Conservation (phyloP, 164 flowering plant species). For the Macadamia integrifolia region DNA sequence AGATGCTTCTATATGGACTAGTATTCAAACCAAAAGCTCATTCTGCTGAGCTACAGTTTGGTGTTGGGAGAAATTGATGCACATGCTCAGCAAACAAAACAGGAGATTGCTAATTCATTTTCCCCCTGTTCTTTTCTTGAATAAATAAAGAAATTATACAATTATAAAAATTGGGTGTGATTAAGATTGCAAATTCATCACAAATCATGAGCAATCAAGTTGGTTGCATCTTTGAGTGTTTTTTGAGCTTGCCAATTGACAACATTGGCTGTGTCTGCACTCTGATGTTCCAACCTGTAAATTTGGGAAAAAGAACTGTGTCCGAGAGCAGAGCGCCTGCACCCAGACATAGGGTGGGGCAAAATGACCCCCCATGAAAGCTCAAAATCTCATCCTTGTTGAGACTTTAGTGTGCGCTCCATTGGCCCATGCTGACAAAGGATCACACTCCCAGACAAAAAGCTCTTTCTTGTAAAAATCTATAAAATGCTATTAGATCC, state of each 20-base stretch:
- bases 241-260: constrained; percentile 80
- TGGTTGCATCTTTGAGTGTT: constrained; percentile 39
- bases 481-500: too few relatives aligned
- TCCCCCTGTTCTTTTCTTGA: neutral
- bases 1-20: too few relatives aligned
- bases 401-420: too few relatives aligned
- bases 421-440: too few relatives aligned
- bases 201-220: constrained; percentile 19
- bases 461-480: too few relatives aligned
- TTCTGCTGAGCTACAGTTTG: neutral
- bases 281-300: constrained; percentile 79
- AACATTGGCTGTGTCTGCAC: constrained; percentile 51
- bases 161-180: constrained; percentile 25
- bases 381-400: too few relatives aligned
- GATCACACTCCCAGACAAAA: too few relatives aligned
- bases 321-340: too few relatives aligned
- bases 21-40: too few relatives aligned
- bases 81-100: neutral
- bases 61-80: neutral
- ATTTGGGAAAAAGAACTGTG: neutral
- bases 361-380: too few relatives aligned
- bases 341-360: too few relatives aligned
- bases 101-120: neutral
- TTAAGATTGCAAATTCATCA: neutral
- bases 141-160: neutral